Evolutionary conservation across 768 basidiomycete species (phyloP), one percentile per base, ranked within the genome.

Genomic region (Leccinum barrowsii): DNA sequence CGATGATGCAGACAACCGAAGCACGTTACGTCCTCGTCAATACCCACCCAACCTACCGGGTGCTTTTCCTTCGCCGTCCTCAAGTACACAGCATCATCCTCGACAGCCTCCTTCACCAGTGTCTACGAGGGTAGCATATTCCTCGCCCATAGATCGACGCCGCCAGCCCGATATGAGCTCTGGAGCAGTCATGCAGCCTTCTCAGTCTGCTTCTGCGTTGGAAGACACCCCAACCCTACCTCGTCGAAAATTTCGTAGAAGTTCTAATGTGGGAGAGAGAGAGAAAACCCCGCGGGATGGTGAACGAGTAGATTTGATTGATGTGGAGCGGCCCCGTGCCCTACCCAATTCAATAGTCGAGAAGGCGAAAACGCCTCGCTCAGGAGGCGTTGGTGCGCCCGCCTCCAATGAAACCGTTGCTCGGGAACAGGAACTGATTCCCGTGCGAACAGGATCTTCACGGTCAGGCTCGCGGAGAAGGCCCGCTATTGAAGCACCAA

Each of bases 1-100:
- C 52, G 86, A 90, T 50, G 79, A 82, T 69, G 75, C 75, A 50
- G 85, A 85, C 32, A 68, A 66, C 75, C 80, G 59, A 79, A 84
- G 55, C 37, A 75, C 78, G 35, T 65, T 79, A 35, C 78, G 82
- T 46, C 73, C 79, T 34, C 73, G 76, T 42, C 73, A 77, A 54
- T 65, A 59, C 55, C 28, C 51, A 15, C 64, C 74, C 12, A 65
- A 69, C 65, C 54, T 66, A 58, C 59, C 64, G 54, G 56, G 63
- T 69, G 54, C 60, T 71, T 78, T 59, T 66, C 67, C 52, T 11
- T 55, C 58, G 1, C 32, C 68, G n/a, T 79, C 82, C 35, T 74
- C 74, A 19, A 69, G 57, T 61, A 67, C 71, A 55, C 80, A 78
- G 54, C 69, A 75, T 48, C 71, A 73, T 46, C 65, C 73, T 26